phyloP scores from a whole-genome alignment of 352 stramenopile genomes.

The Globisporangium lucens region DNA sequence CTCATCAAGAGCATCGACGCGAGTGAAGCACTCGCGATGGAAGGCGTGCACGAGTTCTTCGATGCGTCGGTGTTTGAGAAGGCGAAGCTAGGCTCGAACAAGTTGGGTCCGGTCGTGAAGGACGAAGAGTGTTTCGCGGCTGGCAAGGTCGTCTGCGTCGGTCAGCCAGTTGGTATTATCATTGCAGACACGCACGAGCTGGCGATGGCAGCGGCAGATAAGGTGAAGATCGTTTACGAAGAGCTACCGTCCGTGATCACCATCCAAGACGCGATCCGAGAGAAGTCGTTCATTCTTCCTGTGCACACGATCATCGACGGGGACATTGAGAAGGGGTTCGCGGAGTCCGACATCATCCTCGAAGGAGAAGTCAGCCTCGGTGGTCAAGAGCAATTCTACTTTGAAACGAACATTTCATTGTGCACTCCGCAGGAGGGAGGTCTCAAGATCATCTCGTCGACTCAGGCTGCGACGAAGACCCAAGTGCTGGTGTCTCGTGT shows the following conservation, averaged over 20 bases:
- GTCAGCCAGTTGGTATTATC: constrained; percentile 80
- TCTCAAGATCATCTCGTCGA: constrained; percentile 93
- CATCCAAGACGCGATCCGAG: constrained; percentile 94
- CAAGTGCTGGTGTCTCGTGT: constrained; percentile 90
- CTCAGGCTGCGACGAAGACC: constrained; percentile 92
- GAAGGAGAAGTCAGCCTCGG: constrained; percentile 89
- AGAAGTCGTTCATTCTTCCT: constrained; percentile 87
- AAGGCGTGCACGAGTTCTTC: constrained; percentile 88
- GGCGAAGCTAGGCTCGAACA: constrained; percentile 64
- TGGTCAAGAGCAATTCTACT: constrained; percentile 96
- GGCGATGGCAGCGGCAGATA: constrained; percentile 70
- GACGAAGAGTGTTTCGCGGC: constrained; percentile 89
- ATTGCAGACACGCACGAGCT: constrained; percentile 80
- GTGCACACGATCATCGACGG: constrained; percentile 84
- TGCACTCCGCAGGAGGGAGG: constrained; percentile 82
- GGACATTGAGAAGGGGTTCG: constrained; percentile 71
- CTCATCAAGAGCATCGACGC: constrained; percentile 88
- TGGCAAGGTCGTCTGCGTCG: constrained; percentile 64
- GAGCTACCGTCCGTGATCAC: constrained; percentile 88
- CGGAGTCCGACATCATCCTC: constrained; percentile 66
- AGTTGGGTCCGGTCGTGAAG: constrained; percentile 75
- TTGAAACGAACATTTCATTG: constrained; percentile 89
- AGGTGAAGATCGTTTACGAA: constrained; percentile 89
- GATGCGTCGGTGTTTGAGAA: constrained; percentile 72
- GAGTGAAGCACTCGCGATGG: constrained; percentile 72